Evolutionary conservation across 345 rosid genomes (phyloP), one percentile per base, ranked within the genome.

Genomic region (Cardiospermum halicacabum): DNA sequence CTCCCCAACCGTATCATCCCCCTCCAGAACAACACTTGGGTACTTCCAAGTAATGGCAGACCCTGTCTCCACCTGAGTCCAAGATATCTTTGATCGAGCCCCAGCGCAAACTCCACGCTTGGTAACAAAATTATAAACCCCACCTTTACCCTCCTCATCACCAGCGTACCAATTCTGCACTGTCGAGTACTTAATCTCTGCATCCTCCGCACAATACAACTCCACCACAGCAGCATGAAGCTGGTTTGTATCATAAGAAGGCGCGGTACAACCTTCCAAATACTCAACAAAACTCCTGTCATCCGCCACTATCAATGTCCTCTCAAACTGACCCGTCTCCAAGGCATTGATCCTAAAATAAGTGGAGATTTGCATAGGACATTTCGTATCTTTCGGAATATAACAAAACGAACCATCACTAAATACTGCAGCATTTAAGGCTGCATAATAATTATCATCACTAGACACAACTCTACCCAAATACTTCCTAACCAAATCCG

Each of bases 31-130:
- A 67, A 93, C 97, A 72, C 97, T 86, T 0, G 98, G 96, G 71
- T 93, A 88, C 80, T 93, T 93, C 98, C 96, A 90, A 32, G 98
- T 93, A 34, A 93, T 88, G 0, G 96, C 97, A 2, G 97, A 93
- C n/a, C 98, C 96, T 0, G 97, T 94, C 85, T 94, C 99, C 72
- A 91, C 97, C 74, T 91, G 97, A 39, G 99, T 94, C 98, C 98
- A 93, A 0, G 98, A 93, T 70, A 93, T 90, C 63, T 86, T 93
- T 7, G 98, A 88, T 28, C 78, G 75, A 71, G 79, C 75, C 18
- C 95, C 96, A 0, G 97, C 91, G 22, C 98, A 90, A 67, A 86
- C 74, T 32, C 97, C 98, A n/a, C 97, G 82, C 82, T 93, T 93
- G 0, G 97, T 88, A 62, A 93, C 98, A 54, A 93, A 93, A 78